Conservation (phyloP, 1,139 yeast genomes). For the Arxiozyma bovina region DNA sequence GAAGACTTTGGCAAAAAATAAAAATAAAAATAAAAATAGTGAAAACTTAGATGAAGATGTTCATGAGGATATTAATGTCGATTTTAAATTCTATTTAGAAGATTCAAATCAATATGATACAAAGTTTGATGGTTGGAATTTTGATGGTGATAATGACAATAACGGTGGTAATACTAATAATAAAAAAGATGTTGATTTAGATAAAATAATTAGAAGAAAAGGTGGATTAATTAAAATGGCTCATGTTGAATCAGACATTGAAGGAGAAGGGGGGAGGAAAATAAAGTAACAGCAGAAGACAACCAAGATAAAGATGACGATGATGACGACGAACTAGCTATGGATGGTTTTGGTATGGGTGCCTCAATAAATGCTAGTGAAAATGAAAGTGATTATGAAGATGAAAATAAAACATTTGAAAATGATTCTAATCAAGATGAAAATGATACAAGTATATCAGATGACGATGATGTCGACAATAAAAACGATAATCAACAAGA, state of each 20-base stretch:
- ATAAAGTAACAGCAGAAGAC: constrained; percentile 30
- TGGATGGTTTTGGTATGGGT: constrained; percentile 74
- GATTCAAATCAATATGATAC: constrained; percentile 39
- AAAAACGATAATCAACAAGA: constrained; percentile 40
- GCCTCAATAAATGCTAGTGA: constrained; percentile 31
- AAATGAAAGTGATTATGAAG: constrained; percentile 41
- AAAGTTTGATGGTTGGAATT: constrained; percentile 76
- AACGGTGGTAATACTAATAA: constrained; percentile 21
- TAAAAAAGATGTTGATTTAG: constrained; percentile 71
- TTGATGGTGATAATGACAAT: constrained; percentile 41
- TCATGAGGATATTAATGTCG: constrained; percentile 56
- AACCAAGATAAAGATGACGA: constrained; percentile 27
- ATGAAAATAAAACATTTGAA: constrained; percentile 58
- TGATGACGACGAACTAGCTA: constrained; percentile 49
- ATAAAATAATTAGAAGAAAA: constrained; percentile 71
- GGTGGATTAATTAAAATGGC: constrained; percentile 61
- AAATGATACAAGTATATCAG: constrained; percentile 62
- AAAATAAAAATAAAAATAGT: constrained; percentile 27
- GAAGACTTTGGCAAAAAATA: constrained; percentile 25
- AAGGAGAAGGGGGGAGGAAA: constrained; percentile 32
- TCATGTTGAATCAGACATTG: constrained; percentile 34
- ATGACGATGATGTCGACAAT: constrained; percentile 47
- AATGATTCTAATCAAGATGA: constrained; percentile 93
- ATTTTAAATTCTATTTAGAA: constrained; percentile 59
- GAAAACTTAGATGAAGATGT: constrained; percentile 31